Evolutionary conservation across 2,329 filamentous ascomycete species (phyloP), one percentile per base, ranked within the genome.

Genomic region (Zalaria sp.): DNA sequence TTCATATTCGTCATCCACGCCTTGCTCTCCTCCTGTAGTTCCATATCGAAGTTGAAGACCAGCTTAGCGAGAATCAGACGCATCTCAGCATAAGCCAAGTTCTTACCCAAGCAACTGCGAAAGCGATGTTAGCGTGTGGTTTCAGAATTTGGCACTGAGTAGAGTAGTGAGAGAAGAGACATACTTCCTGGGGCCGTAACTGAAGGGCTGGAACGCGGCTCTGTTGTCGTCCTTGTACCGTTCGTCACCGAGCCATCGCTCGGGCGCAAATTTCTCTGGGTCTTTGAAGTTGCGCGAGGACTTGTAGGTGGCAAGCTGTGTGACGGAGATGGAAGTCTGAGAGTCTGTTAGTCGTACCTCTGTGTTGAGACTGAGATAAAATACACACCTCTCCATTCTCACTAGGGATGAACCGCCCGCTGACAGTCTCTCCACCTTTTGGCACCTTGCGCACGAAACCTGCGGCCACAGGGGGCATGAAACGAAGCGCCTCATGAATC

Each of bases 401-500:
- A 27, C 43, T 56, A 7, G 57, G 52, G 27, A 60, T 38, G 39
- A 45, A 55, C 29, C 50, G 41, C 4, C 52, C 57, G 9, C 47
- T 49, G 25, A 60, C 49, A 5, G 49, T 39, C 27, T 49, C 51
- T 25, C 56, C 57, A 5, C 49, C 53, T 8, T 38, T 27, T 5
- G 57, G 55, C 10, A 51, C 47, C 7, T 49, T 45, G 2, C 59
- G 50, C 5, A 51, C 43, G 5, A 60, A 55, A 5, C 64, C 61
- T 26, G 57, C 57, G 4, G 65, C 59, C 3, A 69, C 60, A 0
- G 67, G 65, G 1, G 67, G 66, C 47, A 65, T 65, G 40, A 67
- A 60, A 5, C 68, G 57, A 4, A 71, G 52, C 2, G 58, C 62
- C 51, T 72, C 68, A 40, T 66, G 61, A 8, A 70, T 56, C 43